A percentile compares a stretch with the other conserved stretches of the same genome.
Evolutionary conservation across 1,139 yeast genomes (phyloP).

Genomic region (Kurtzmaniella quercitrusa): DNA sequence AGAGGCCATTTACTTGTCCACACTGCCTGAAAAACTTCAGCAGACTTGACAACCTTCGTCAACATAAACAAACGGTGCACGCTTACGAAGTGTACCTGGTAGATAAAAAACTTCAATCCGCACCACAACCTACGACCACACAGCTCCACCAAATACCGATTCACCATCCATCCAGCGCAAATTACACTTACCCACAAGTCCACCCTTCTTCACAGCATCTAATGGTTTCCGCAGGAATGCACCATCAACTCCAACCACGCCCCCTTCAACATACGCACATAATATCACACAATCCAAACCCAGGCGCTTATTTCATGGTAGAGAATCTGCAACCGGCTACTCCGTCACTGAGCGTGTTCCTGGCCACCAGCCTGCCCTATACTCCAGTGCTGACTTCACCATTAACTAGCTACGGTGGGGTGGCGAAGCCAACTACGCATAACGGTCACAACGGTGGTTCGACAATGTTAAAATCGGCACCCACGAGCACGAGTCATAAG

Average conservation of each 20-base stretch:
- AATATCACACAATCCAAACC: not conserved
- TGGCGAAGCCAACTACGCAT: not conserved
- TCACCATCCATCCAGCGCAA: slow-evolving; percentile 1
- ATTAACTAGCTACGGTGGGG: not conserved
- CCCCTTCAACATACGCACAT: not conserved
- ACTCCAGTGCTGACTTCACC: slow-evolving; percentile 2
- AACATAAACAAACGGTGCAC: slow-evolving; percentile 91
- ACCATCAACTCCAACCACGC: not conserved
- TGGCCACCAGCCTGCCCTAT: slow-evolving; percentile 3
- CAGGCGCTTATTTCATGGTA: not conserved
- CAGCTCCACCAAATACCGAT: slow-evolving; percentile 5
- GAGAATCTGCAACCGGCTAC: slow-evolving; percentile 3
- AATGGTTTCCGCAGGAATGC: not conserved
- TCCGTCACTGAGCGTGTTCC: slow-evolving; percentile 6
- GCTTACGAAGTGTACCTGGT: slow-evolving; percentile 60
- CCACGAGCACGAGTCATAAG: slow-evolving; percentile 14
- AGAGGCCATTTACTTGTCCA: slow-evolving; percentile 87
- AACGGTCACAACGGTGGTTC: not conserved
- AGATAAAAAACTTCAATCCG: slow-evolving; percentile 5
- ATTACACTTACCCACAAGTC: not conserved
- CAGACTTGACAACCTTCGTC: slow-evolving; percentile 82
- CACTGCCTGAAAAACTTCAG: slow-evolving; percentile 78
- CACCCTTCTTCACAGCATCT: not conserved
- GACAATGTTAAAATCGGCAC: slow-evolving; percentile 8
- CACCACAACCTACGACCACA: not conserved